These are phyloP conservation scores for Apiospora rasikravindrae DNA, from an alignment of 2,329 filamentous ascomycete genomes.

Conservation along the genomic window DNA sequence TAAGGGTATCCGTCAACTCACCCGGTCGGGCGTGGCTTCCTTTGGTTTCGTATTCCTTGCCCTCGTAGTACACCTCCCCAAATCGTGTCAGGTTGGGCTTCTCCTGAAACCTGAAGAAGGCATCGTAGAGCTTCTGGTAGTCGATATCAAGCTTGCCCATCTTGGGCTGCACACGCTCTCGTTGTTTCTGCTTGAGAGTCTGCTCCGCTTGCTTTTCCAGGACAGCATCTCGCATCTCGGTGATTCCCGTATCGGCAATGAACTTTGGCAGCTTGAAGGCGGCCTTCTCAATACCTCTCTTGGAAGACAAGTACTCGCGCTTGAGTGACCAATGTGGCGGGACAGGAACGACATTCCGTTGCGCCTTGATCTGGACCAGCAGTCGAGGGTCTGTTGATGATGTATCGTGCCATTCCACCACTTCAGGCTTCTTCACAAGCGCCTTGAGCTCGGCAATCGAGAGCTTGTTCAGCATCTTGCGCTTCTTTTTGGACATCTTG, in stretches of 20 bases:
- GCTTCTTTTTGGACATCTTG: conserved; percentile 92
- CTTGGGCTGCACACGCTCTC: conserved; percentile 91
- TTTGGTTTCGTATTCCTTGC: conserved; percentile 97
- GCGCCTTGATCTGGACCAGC: conserved; percentile 91
- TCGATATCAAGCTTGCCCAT: conserved; percentile 98
- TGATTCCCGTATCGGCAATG: conserved; percentile 95
- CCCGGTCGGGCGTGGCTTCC: conserved; percentile 88
- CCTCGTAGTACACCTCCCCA: conserved; percentile 99
- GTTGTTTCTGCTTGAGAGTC: conserved; percentile 90
- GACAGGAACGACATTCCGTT: conserved; percentile 94
- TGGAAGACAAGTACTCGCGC: conserved; percentile 95
- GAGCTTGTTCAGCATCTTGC: conserved; percentile 88
- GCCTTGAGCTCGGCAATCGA: conserved; percentile 96
- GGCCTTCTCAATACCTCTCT: conserved; percentile 94
- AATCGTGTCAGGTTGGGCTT: conserved; percentile 94
- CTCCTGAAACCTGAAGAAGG: conserved; percentile 97
- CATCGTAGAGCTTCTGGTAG: conserved; percentile 97
- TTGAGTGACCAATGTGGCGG: conserved; percentile 95
- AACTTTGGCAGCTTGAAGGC: conserved; percentile 93
- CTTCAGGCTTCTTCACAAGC: conserved; percentile 85
- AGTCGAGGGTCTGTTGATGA: conserved; percentile 88
- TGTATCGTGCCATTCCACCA: conserved; percentile 97
- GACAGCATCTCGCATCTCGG: conserved; percentile 96
- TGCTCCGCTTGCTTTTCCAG: conserved; percentile 95
- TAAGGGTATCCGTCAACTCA: conserved; percentile 85